phyloP scores from a whole-genome alignment of 805 yeast species.

The Starmerella scarabaei region DNA sequence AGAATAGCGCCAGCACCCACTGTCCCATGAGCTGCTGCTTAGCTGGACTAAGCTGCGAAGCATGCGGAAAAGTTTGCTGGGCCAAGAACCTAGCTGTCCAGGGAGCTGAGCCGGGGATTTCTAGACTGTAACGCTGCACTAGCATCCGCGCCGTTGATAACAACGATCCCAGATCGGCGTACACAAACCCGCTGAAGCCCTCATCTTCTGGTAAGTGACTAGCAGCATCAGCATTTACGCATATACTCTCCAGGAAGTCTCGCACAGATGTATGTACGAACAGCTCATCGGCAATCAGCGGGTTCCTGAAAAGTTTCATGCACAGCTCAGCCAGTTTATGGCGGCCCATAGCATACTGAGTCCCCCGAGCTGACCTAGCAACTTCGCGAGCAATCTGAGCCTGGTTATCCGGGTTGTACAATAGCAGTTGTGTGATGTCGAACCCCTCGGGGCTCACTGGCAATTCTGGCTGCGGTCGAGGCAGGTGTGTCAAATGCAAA shows the following conservation, averaged over 20 bases:
- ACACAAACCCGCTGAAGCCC: constrained; percentile 12
- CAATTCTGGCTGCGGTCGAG: constrained; percentile 3
- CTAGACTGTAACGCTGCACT: constrained; percentile 2
- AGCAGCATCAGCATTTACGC: constrained; percentile 29
- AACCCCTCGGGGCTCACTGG: neutral
- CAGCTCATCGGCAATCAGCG: constrained; percentile 33
- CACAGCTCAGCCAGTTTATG: constrained; percentile 28
- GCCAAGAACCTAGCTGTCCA: constrained; percentile 6
- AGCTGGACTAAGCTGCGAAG: constrained; percentile 6
- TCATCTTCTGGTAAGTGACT: constrained; percentile 9
- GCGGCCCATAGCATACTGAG: constrained; percentile 1
- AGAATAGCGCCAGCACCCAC: constrained; percentile 75
- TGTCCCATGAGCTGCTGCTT: constrained; percentile 35
- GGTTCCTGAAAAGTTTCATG: constrained; percentile 37
- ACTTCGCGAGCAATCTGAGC: constrained; percentile 7
- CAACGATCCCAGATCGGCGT: constrained; percentile 11
- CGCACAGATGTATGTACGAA: constrained; percentile 36
- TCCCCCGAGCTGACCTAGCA: constrained; percentile 7
- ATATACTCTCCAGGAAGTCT: constrained; percentile 33
- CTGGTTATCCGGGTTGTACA: constrained; percentile 10
- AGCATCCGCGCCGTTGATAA: constrained; percentile 2
- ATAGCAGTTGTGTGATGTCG: neutral
- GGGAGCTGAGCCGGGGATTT: neutral
- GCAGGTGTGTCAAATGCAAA: constrained; percentile 15
- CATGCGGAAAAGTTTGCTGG: constrained; percentile 2